These are phyloP conservation scores for Scheffersomyces stipitis DNA, from an alignment of 805 yeast genomes.

Conservation along the genomic window DNA sequence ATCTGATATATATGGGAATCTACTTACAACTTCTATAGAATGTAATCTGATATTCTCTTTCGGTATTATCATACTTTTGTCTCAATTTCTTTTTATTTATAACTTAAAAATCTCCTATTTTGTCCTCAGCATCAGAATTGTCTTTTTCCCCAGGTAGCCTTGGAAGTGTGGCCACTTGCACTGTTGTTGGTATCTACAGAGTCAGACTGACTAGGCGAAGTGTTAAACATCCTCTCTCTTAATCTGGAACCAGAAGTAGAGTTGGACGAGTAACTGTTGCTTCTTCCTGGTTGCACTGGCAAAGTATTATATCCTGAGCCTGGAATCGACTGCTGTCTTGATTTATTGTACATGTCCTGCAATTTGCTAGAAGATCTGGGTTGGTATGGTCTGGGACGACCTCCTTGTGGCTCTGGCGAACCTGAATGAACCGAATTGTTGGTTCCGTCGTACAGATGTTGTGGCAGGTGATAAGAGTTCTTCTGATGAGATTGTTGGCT, in stretches of 20 bases:
- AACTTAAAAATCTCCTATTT: no score
- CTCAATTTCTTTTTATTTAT: no score
- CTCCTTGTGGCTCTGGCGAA: constrained; percentile 1
- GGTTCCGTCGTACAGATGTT: neutral
- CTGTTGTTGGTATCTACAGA: constrained; percentile 4
- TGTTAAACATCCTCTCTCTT: constrained; percentile 28
- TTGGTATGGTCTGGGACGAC: constrained; percentile 19
- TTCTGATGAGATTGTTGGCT: constrained; percentile 3
- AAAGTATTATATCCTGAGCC: constrained; percentile 29
- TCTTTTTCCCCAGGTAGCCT: constrained; percentile 26
- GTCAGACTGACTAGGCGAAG: constrained; percentile 14
- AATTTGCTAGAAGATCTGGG: constrained; percentile 35
- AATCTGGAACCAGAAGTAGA: constrained; percentile 23
- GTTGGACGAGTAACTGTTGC: constrained; percentile 25
- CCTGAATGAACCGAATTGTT: constrained; percentile 5
- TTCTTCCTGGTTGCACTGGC: constrained; percentile 18
- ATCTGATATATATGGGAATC: no score
- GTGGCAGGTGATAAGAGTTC: neutral
- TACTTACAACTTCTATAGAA: no score
- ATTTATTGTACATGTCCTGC: constrained; percentile 40
- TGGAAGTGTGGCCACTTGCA: constrained; percentile 7
- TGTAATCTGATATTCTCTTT: no score
- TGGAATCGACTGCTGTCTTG: constrained; percentile 37
- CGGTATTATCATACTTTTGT: no score
- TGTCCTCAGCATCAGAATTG: constrained; percentile 3